These are phyloP conservation scores for Podaxis sp. DNA, from an alignment of 768 basidiomycete genomes.

Conservation along the genomic window DNA sequence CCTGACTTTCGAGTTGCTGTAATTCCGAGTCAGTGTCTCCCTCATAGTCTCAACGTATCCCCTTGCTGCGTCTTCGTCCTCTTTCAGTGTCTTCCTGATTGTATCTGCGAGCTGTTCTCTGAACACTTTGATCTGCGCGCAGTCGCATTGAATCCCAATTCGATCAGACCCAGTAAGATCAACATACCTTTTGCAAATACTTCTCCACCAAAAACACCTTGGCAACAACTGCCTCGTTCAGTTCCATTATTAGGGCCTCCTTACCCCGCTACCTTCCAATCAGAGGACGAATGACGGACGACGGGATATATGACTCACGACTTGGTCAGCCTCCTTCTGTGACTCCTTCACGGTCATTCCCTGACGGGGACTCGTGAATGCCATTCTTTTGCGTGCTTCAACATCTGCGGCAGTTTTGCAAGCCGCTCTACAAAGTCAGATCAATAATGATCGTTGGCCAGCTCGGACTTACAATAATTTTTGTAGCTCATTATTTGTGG, in stretches of 20 bases:
- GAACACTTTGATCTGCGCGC: not conserved
- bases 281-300: not conserved
- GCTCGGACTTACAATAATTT: not conserved
- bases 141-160: not conserved
- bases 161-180: not conserved
- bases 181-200: not conserved
- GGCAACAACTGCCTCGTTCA: constrained; percentile 2
- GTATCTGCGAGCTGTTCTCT: not conserved
- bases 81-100: not conserved
- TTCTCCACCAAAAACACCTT: constrained; percentile 1
- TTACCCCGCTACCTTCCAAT: not conserved
- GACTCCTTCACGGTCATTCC: constrained; percentile 11
- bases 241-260: not conserved
- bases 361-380: not conserved
- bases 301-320: not conserved
- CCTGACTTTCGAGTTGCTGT: not conserved
- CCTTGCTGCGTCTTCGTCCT: not conserved
- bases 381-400: not conserved
- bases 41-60: not conserved
- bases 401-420: constrained; percentile 1
- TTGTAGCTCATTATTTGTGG: not conserved
- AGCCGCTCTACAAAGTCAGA: not conserved
- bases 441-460: too few relatives aligned
- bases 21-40: not conserved
- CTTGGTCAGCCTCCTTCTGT: not conserved